phyloP scores from a whole-genome alignment of 257 asterid genomes.

The Anisodus acutangulus region DNA sequence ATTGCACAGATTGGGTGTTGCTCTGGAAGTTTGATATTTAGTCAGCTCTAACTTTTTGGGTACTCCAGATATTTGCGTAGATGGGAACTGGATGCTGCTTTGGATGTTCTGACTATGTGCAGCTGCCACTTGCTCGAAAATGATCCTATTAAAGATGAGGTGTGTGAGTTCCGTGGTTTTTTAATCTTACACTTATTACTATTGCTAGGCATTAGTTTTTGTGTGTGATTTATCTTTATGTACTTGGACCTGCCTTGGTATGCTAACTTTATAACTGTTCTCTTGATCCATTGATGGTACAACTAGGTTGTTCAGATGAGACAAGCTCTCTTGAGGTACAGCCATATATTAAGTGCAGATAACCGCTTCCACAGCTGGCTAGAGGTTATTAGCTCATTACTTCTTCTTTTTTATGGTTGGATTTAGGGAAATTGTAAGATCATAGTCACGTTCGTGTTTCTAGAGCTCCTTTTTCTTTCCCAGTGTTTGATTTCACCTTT shows the following conservation, averaged over 20 bases:
- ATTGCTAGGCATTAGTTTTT: conserved; percentile 8
- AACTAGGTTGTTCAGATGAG: conserved; percentile 79
- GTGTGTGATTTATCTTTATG: neutral
- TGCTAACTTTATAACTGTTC: conserved; percentile 16
- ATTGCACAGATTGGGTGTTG: conserved; percentile 16
- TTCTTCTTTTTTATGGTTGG: neutral
- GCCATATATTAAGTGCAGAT: conserved; percentile 91
- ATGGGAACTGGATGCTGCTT: conserved; percentile 96
- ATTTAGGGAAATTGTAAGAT: neutral
- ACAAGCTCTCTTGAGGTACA: conserved; percentile 83
- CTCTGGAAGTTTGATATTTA: conserved; percentile 24
- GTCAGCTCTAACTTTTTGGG: conserved; percentile 16
- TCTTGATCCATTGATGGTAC: conserved; percentile 24
- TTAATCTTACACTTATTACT: neutral
- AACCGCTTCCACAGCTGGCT: conserved; percentile 89
- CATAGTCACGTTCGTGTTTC: neutral
- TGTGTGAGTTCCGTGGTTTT: conserved; percentile 40
- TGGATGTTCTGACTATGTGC: conserved; percentile 95
- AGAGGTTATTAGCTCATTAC: conserved; percentile 59
- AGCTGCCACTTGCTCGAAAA: conserved; percentile 77
- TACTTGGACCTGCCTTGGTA: neutral
- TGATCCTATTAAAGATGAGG: conserved; percentile 78
- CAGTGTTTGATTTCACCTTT: neutral
- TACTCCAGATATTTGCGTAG: conserved; percentile 67
- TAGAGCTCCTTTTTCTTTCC: conserved; percentile 12